Base-by-base conservation (phyloP, 2,329 filamentous ascomycete species). In the Ramularia collo-cygni region DNA sequence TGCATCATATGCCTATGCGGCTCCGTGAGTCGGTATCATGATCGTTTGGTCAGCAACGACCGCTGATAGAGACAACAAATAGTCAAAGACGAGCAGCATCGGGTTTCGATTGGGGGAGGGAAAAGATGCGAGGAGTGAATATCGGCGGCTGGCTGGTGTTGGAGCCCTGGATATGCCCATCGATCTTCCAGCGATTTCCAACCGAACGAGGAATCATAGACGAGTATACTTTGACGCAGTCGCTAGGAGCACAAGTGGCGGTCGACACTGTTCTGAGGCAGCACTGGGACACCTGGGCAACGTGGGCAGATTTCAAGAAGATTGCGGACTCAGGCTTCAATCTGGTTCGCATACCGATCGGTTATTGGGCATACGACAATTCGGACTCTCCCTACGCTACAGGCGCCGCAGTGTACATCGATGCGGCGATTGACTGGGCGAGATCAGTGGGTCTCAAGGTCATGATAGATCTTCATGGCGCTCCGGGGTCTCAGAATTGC, bases 341-440 rank as follows among this genome's bases (percentile, higher is more conserved):
- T 54, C 61, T 74, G 8, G 72, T 79, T 8, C 66, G 76, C 10
- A 74, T 79, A 27, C 75, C 76, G 0, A 65, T 79, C 38, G 74
- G 75, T 6, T 79, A 69, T 53, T 79, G 76, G 76, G 75, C 76
- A 12, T 77, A 74, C 46, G 64, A 72, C 37, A 70, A 72, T 10
- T 58, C 62, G 17, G 62, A 64, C 21, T 60, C 68, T 17, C 68
- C 74, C 2, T 79, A 76, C 47, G 67, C 70, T 2, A 57, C 64
- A 43, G 74, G 74, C 4, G 70, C 72, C 12, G 69, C 69, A 4
- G 56, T 59, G 0, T 79, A 77, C 49, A 60, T 79, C 10, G 74
- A 77, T 42, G 62, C 65, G 16, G 75, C 74, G 12, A 70, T 79
- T 37, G 70, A 71, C 33, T 79, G 75, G 75, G 71, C 75, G 4